Evolutionary conservation across 768 basidiomycete species (phyloP).

Genomic region (Hericium coralloides): DNA sequence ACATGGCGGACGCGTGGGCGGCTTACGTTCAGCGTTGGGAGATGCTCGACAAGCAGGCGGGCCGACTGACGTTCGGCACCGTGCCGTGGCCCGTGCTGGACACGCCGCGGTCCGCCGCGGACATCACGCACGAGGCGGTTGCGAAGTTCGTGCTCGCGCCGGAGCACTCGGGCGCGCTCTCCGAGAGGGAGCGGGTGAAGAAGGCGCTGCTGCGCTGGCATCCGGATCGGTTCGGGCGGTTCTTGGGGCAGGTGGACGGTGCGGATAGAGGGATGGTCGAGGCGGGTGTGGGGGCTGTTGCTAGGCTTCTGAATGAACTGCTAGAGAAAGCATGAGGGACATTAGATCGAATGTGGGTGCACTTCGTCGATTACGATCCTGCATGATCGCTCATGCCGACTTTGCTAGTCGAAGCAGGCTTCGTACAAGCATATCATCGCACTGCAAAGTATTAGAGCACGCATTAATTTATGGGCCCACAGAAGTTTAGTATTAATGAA

Average conservation of each 20-base stretch:
- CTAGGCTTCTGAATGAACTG: slow-evolving; percentile 30
- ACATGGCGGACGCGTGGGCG: slow-evolving; percentile 48
- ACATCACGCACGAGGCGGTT: slow-evolving; percentile 46
- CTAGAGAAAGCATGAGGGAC: slow-evolving; percentile 4
- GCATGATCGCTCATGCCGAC: too few species aligned
- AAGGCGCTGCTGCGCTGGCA: slow-evolving; percentile 70
- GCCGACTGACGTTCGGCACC: slow-evolving; percentile 39
- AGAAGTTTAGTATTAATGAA: too few species aligned
- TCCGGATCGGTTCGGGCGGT: slow-evolving; percentile 63
- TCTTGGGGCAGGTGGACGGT: slow-evolving; percentile 42
- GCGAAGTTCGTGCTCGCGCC: slow-evolving; percentile 55
- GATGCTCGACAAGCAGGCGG: slow-evolving; percentile 25
- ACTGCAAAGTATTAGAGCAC: too few species aligned
- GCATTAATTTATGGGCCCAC: too few species aligned
- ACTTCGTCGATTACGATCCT: too few species aligned
- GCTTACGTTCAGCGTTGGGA: slow-evolving; percentile 61
- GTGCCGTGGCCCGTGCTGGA: slow-evolving; percentile 65
- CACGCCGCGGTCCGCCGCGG: slow-evolving; percentile 32
- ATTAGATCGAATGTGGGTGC: not conserved
- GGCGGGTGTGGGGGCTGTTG: slow-evolving; percentile 56
- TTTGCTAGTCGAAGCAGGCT: too few species aligned
- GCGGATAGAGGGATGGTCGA: slow-evolving; percentile 48
- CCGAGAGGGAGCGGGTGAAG: slow-evolving; percentile 58
- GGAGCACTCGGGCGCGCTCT: slow-evolving; percentile 46
- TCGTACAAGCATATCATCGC: too few species aligned